phyloP scores from a whole-genome alignment of 257 asterid genomes.

The Primulina eburnea region DNA sequence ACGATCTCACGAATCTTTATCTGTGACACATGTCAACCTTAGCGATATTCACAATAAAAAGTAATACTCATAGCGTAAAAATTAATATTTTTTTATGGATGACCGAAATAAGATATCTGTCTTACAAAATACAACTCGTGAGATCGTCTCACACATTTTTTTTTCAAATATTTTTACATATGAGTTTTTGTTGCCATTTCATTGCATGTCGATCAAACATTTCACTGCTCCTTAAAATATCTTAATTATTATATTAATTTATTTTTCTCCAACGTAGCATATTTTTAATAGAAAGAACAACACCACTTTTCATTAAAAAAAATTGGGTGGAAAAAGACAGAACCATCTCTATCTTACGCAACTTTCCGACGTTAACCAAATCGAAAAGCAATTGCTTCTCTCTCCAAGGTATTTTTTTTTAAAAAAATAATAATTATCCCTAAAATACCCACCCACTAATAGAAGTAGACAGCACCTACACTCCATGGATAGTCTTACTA shows the following conservation, averaged over 20 bases:
- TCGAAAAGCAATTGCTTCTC: slow-evolving; percentile 31
- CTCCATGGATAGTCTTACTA: slow-evolving; percentile 23
- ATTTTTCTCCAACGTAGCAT: background rate
- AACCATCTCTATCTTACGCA: slow-evolving; percentile 36
- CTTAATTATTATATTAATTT: background rate
- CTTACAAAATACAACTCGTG: no score
- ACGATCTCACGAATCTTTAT: no score
- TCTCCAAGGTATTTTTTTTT: background rate
- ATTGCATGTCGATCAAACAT: background rate
- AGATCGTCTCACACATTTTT: no score
- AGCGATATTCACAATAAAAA: no score
- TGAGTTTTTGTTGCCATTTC: no score
- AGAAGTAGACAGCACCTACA: slow-evolving; percentile 32
- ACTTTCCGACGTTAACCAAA: slow-evolving; percentile 45
- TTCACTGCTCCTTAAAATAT: background rate
- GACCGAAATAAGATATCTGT: no score
- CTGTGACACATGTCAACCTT: no score
- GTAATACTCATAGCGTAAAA: no score
- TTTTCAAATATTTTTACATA: no score
- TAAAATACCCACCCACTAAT: slow-evolving; percentile 19
- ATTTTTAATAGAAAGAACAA: no score
- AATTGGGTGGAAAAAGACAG: background rate
- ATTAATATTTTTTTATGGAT: no score
- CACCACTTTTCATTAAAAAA: background rate
- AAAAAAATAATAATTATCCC: background rate